Conservation (phyloP, 352 stramenopile species). For the Phytophthora ohioensis region DNA sequence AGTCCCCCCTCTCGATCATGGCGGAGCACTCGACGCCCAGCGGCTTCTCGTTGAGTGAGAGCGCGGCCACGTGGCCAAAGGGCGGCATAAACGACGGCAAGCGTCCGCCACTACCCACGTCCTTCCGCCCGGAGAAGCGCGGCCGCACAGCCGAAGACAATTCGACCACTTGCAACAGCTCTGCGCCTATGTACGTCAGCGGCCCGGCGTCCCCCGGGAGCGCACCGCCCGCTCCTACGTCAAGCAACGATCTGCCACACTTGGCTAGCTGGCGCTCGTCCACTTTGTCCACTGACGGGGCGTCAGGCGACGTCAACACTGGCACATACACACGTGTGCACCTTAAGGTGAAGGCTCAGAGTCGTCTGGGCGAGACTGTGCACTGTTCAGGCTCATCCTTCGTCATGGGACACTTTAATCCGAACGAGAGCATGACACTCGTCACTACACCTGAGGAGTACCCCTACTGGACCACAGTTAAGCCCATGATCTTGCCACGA, state of each 20-base stretch:
- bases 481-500: constrained; percentile 93
- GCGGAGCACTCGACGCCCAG: constrained; percentile 27
- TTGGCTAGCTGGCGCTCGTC: constrained; percentile 47
- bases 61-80: constrained; percentile 40
- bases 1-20: constrained; percentile 18
- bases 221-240: constrained; percentile 1
- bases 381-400: constrained; percentile 86
- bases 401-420: constrained; percentile 90
- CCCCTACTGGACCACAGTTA: constrained; percentile 95
- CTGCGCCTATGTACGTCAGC: constrained; percentile 23
- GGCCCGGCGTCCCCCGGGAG: constrained; percentile 10
- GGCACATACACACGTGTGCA: constrained; percentile 87
- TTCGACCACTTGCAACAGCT: neutral
- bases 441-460: constrained; percentile 97
- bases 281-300: constrained; percentile 40
- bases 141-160: constrained; percentile 34
- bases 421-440: constrained; percentile 92
- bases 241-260: constrained; percentile 37
- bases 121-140: constrained; percentile 60
- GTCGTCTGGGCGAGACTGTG: constrained; percentile 80
- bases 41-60: constrained; percentile 30
- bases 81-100: constrained; percentile 50
- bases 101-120: constrained; percentile 53
- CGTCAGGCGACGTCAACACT: constrained; percentile 73
- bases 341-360: constrained; percentile 69